A percentile compares a stretch with the other conserved stretches of the same genome.
Evolutionary conservation across 2,329 filamentous ascomycete species (phyloP).

Genomic region (Periconia sp.): DNA sequence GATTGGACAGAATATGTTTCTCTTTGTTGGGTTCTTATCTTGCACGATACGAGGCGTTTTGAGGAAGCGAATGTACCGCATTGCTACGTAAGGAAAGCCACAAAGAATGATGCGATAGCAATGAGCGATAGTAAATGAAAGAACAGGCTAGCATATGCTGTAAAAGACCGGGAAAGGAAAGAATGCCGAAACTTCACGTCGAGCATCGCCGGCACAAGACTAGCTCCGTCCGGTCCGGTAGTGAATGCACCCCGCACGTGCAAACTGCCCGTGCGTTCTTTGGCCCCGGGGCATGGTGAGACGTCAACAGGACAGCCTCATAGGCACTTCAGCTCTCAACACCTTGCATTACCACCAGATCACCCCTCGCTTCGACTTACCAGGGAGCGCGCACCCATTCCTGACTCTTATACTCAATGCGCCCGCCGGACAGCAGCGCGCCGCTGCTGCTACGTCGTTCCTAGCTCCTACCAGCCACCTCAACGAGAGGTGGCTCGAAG

Average conservation of each 20-base stretch:
- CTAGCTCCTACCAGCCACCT: conserved; percentile 15
- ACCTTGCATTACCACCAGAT: conserved; percentile 6
- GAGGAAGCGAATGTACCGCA: conserved; percentile 70
- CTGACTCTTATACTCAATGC: conserved; percentile 28
- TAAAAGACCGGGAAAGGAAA: too few relatives aligned
- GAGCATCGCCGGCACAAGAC: too few relatives aligned
- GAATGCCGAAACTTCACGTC: too few relatives aligned
- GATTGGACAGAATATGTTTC: conserved; percentile 50
- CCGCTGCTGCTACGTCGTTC: conserved; percentile 18
- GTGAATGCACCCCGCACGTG: conserved; percentile 17
- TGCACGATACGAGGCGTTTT: conserved; percentile 62
- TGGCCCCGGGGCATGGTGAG: background rate
- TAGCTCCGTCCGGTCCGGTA: too few relatives aligned
- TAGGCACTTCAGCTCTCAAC: conserved; percentile 4
- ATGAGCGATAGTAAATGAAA: too few relatives aligned
- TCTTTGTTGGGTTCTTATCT: conserved; percentile 34
- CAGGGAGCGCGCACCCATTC: conserved; percentile 4
- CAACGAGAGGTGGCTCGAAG: conserved; percentile 12
- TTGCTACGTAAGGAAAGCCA: conserved; percentile 17
- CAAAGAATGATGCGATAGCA: too few relatives aligned
- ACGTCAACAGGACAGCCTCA: conserved; percentile 4
- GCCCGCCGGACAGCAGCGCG: conserved; percentile 27
- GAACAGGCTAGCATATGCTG: too few relatives aligned
- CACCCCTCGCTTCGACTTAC: conserved; percentile 5
- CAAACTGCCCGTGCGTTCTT: background rate